phyloP scores from a whole-genome alignment of 2,329 filamentous ascomycete genomes.

The Dothideomycetes sp. region DNA sequence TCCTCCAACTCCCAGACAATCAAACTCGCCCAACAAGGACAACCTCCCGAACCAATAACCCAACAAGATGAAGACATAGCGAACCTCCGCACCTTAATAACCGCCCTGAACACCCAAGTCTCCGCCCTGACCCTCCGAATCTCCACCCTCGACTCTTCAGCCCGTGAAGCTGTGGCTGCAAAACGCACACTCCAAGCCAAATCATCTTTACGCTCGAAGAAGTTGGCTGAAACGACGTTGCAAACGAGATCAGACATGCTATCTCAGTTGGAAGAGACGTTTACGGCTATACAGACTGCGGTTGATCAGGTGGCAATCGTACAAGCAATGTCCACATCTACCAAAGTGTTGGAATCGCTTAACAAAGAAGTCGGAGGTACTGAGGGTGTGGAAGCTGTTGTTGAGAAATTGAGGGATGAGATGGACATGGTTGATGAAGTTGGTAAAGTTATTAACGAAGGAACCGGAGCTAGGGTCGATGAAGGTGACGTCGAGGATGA shows the following conservation, averaged over 20 bases:
- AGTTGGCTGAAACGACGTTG: constrained; percentile 66
- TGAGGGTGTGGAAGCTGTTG: constrained; percentile 64
- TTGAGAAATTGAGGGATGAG: constrained; percentile 65
- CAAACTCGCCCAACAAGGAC: constrained; percentile 42
- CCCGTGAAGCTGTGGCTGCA: constrained; percentile 59
- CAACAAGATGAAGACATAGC: constrained; percentile 75
- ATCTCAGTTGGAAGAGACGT: constrained; percentile 72
- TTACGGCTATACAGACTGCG: constrained; percentile 75
- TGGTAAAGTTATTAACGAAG: constrained; percentile 62
- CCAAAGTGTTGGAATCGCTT: constrained; percentile 60
- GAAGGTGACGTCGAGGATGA: constrained; percentile 83
- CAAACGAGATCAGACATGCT: constrained; percentile 63
- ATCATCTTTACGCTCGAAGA: constrained; percentile 72
- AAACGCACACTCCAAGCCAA: constrained; percentile 70
- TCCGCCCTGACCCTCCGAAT: constrained; percentile 52
- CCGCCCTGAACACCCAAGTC: constrained; percentile 57
- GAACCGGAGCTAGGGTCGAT: constrained; percentile 47
- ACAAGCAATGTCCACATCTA: constrained; percentile 69
- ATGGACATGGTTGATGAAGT: constrained; percentile 79
- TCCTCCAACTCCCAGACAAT: constrained; percentile 59
- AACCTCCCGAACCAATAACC: constrained; percentile 47
- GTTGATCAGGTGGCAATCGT: constrained; percentile 77
- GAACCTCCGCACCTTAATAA: constrained; percentile 64
- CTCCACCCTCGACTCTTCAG: constrained; percentile 42
- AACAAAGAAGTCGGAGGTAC: constrained; percentile 70